Conservation (phyloP, 2,329 filamentous ascomycete genomes). For the Penicillium rolfsii region DNA sequence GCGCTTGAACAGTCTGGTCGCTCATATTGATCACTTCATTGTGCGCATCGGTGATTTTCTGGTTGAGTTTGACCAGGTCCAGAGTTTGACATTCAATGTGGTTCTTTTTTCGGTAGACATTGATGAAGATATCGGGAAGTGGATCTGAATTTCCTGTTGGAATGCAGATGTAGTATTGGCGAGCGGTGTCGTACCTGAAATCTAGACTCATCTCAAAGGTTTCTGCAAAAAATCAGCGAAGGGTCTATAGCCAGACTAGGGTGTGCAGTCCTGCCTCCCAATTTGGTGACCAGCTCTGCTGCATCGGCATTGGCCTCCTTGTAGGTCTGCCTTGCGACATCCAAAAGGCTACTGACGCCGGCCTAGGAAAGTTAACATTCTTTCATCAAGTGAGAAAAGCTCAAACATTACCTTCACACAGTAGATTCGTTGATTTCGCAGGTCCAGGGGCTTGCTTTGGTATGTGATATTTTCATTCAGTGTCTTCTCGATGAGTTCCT, state of each 20-base stretch:
- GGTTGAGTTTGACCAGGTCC: constrained; percentile 77
- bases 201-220: constrained; percentile 63
- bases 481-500: constrained; percentile 66
- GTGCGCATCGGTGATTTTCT: constrained; percentile 76
- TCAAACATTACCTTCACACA: constrained; percentile 71
- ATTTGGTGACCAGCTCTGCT: constrained; percentile 67
- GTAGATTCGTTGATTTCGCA: constrained; percentile 87
- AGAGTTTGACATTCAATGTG: constrained; percentile 86
- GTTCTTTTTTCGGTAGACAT: constrained; percentile 72
- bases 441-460: constrained; percentile 76
- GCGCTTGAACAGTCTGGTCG: constrained; percentile 71
- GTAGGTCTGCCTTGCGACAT: constrained; percentile 85
- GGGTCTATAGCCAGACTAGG: not conserved
- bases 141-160: constrained; percentile 63
- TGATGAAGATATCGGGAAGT: constrained; percentile 75
- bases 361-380: constrained; percentile 53
- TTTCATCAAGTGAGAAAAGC: not conserved
- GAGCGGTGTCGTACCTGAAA: constrained; percentile 74
- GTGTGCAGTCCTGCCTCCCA: constrained; percentile 59
- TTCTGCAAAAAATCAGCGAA: constrained; percentile 46
- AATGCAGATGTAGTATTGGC: constrained; percentile 79
- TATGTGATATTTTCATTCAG: constrained; percentile 83
- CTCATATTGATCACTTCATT: constrained; percentile 83
- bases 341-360: constrained; percentile 80
- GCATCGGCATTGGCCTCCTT: constrained; percentile 84